Evolutionary conservation across 306 rosid genomes (phyloP).

Genomic region (Medicago lupulina): DNA sequence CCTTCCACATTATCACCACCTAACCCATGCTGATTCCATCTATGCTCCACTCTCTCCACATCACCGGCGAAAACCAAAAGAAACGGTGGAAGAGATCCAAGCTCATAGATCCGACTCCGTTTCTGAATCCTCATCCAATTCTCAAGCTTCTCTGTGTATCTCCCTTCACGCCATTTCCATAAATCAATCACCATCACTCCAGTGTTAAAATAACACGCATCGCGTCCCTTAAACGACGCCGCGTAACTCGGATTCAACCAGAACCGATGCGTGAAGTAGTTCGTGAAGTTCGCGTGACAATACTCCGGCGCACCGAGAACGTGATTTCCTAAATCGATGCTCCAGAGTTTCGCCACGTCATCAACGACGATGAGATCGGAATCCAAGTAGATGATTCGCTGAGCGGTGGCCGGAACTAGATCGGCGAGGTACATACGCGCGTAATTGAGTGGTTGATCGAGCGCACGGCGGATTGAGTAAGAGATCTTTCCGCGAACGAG

Average conservation of each 20-base stretch:
- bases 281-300: constrained; percentile 89
- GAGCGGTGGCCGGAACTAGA: constrained; percentile 61
- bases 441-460: constrained; percentile 91
- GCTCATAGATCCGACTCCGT: constrained; percentile 75
- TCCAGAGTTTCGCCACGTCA: constrained; percentile 89
- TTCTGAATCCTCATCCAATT: constrained; percentile 92
- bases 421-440: constrained; percentile 89
- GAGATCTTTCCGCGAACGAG: constrained; percentile 85
- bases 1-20: constrained; percentile 91
- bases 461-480: constrained; percentile 77
- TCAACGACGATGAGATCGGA: constrained; percentile 89
- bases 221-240: constrained; percentile 62
- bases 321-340: constrained; percentile 59
- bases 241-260: constrained; percentile 66
- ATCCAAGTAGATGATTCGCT: constrained; percentile 84
- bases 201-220: constrained; percentile 84
- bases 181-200: constrained; percentile 97
- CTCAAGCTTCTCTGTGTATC: constrained; percentile 70
- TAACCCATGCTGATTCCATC: constrained; percentile 97
- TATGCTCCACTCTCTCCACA: constrained; percentile 78
- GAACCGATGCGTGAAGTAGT: constrained; percentile 77
- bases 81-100: constrained; percentile 89
- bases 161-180: constrained; percentile 79
- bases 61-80: constrained; percentile 82
- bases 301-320: constrained; percentile 92